These are phyloP conservation scores for Eutrema yunnanense DNA, from an alignment of 345 rosid species.

Conservation along the genomic window DNA sequence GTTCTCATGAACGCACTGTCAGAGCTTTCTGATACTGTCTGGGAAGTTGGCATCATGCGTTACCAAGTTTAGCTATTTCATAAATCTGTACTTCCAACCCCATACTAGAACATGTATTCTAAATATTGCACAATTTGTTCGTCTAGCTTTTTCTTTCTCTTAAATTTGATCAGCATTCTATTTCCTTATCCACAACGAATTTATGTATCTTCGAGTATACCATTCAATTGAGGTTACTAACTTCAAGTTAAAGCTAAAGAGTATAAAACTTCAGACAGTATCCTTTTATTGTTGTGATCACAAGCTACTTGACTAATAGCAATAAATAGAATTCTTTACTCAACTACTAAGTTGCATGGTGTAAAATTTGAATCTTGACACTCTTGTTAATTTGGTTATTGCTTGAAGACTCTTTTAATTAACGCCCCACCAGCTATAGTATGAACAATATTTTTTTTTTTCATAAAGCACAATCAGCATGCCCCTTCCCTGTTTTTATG, in stretches of 20 bases:
- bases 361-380: conserved; percentile 6
- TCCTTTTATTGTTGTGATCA: not conserved
- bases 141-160: not conserved
- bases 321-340: not conserved
- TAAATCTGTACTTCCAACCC: not conserved
- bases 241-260: not conserved
- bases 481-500: not conserved
- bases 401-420: not conserved
- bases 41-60: not conserved
- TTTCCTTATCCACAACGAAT: not conserved
- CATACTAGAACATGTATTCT: not conserved
- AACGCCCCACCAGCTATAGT: not conserved
- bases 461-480: not conserved
- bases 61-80: conserved; percentile 6
- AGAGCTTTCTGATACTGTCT: not conserved
- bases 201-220: not conserved
- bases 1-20: not conserved
- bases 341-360: not conserved
- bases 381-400: conserved; percentile 1
- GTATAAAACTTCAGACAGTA: not conserved
- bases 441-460: not conserved
- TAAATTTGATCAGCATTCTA: not conserved
- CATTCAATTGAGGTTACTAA: not conserved
- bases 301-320: conserved; percentile 7
- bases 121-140: not conserved